phyloP scores from a whole-genome alignment of 306 rosid species.

The Hylodesmum podocarpum region DNA sequence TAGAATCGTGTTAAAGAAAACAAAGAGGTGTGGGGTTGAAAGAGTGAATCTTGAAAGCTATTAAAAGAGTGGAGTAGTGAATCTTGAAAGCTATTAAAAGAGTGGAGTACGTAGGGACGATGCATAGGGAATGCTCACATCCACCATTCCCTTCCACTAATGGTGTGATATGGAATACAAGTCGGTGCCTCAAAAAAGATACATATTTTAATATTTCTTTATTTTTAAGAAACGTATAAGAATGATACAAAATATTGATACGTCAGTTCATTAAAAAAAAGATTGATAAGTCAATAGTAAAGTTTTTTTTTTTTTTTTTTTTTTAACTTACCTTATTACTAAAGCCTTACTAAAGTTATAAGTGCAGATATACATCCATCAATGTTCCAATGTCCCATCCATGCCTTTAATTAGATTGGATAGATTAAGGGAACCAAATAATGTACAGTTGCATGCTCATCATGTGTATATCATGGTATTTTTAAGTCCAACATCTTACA shows the following conservation, averaged over 20 bases:
- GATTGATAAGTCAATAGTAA: neutral
- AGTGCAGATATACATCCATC: constrained; percentile 10
- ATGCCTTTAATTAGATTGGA: neutral
- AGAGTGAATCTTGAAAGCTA: constrained; percentile 11
- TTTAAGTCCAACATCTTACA: no score
- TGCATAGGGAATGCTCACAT: neutral
- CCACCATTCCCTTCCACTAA: constrained; percentile 12
- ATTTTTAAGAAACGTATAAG: neutral
- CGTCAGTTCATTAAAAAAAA: no score
- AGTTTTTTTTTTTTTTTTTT: neutral
- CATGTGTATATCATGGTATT: neutral
- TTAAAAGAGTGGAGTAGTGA: constrained; percentile 8
- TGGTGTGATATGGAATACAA: constrained; percentile 17
- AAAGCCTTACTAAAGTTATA: neutral
- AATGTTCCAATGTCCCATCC: neutral
- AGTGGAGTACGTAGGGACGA: neutral
- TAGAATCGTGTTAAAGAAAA: neutral
- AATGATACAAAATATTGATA: neutral
- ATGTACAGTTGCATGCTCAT: neutral
- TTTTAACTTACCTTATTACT: neutral
- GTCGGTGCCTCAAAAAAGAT: neutral
- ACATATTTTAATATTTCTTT: neutral
- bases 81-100: constrained; percentile 6
- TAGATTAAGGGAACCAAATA: neutral
- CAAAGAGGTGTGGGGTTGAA: neutral